Percentiles rank a stretch among this genome's conserved stretches.
Conservation (phyloP, 305 asterid genomes). For the Andrographis paniculata region DNA sequence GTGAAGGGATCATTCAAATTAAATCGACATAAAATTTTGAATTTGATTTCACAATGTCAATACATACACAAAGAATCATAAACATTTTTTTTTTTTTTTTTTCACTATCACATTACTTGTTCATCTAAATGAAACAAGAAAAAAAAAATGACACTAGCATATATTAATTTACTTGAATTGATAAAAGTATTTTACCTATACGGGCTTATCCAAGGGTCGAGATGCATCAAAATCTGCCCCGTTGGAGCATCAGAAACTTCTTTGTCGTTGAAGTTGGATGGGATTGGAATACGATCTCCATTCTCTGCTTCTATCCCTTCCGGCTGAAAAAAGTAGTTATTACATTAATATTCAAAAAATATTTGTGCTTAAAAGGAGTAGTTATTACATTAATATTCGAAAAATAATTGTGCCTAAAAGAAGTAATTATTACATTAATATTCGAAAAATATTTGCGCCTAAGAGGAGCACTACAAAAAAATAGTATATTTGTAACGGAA, state of each 20-base stretch:
- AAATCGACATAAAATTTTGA: no score
- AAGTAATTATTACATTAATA: no score
- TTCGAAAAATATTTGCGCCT: no score
- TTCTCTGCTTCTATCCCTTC: constrained; percentile 17
- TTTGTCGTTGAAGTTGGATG: constrained; percentile 19
- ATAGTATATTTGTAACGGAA: no score
- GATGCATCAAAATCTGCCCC: constrained; percentile 17
- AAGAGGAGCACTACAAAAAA: constrained; percentile 2
- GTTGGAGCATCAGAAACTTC: constrained; percentile 11
- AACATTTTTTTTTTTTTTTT: no score
- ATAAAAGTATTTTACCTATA: constrained; percentile 19
- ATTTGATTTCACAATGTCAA: no score
- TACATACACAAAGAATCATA: no score
- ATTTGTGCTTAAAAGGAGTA: background rate
- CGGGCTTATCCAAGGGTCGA: constrained; percentile 30
- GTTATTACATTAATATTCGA: no score
- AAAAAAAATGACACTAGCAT: background rate
- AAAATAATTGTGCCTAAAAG: no score
- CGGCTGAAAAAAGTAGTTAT: constrained; percentile 5
- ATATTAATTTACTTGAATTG: background rate
- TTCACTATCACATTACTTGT: no score
- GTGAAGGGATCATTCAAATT: background rate
- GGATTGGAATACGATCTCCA: constrained; percentile 13
- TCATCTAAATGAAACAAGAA: no score
- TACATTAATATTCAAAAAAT: background rate